These are phyloP conservation scores for Stachybotrys chartarum DNA, from an alignment of 2,329 filamentous ascomycete species.

Conservation along the genomic window DNA sequence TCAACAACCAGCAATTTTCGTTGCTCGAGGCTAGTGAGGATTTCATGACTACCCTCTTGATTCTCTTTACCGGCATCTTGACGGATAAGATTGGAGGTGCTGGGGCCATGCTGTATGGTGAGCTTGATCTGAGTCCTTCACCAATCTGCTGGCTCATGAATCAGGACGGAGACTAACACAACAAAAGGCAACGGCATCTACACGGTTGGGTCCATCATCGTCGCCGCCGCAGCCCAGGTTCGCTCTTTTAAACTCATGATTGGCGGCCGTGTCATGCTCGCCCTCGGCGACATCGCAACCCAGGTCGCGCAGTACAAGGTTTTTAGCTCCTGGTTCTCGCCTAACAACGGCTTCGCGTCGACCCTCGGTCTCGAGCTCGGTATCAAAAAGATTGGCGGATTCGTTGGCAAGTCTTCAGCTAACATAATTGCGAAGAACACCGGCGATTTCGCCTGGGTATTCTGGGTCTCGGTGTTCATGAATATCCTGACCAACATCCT, in stretches of 20 bases:
- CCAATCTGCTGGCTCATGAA: too few relatives aligned
- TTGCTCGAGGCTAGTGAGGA: slow-evolving; percentile 51
- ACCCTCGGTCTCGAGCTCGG: slow-evolving; percentile 51
- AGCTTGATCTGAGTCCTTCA: too few relatives aligned
- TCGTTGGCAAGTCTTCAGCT: slow-evolving; percentile 49
- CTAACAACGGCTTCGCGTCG: slow-evolving; percentile 50
- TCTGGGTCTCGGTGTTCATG: slow-evolving; percentile 53
- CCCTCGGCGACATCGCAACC: slow-evolving; percentile 52
- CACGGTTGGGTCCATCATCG: slow-evolving; percentile 46
- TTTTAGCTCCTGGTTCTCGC: slow-evolving; percentile 55
- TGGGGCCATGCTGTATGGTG: slow-evolving; percentile 12
- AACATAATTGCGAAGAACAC: slow-evolving; percentile 50
- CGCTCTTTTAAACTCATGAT: slow-evolving; percentile 55
- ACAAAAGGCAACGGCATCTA: slow-evolving; percentile 50
- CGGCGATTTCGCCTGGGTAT: slow-evolving; percentile 52
- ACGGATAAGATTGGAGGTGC: slow-evolving; percentile 52
- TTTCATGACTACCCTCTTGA: slow-evolving; percentile 50
- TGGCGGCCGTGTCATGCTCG: slow-evolving; percentile 42
- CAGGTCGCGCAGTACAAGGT: slow-evolving; percentile 56
- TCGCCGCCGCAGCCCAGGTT: slow-evolving; percentile 45
- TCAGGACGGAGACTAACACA: slow-evolving; percentile 39
- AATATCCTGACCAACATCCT: slow-evolving; percentile 53
- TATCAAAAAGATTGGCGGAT: slow-evolving; percentile 50
- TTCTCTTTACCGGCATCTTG: slow-evolving; percentile 43
- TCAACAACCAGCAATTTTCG: slow-evolving; percentile 51